Evolutionary conservation across 495 filamentous ascomycete genomes (phyloP).

Genomic region (Lasiosphaeria miniovina): DNA sequence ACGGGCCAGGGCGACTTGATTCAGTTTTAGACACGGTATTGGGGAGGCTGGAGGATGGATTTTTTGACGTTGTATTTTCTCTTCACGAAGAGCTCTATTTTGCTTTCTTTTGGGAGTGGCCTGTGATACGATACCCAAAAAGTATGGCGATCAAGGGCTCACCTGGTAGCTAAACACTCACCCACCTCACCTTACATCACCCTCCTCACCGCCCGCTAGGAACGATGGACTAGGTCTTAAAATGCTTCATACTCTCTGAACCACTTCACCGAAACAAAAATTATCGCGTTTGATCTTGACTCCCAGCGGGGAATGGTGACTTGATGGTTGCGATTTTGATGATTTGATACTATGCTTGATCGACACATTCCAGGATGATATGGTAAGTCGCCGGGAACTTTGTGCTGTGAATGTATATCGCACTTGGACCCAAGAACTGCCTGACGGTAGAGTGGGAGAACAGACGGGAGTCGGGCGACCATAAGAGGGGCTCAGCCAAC

Average conservation of each 20-base stretch:
- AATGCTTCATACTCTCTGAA: not conserved
- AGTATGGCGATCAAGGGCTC: not conserved
- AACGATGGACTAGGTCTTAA: not conserved
- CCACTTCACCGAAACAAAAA: not conserved
- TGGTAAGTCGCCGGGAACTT: no score
- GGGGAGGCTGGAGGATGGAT: not conserved
- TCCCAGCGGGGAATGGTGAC: no score
- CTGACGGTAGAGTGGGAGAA: no score
- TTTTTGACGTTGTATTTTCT: constrained; percentile 14
- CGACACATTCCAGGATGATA: no score
- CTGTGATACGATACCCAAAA: constrained; percentile 1
- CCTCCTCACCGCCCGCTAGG: not conserved
- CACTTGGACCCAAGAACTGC: no score
- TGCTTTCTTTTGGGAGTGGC: constrained; percentile 10
- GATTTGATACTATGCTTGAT: no score
- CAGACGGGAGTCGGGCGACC: no score
- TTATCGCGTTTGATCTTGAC: not conserved
- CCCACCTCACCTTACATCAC: not conserved
- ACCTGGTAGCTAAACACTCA: constrained; percentile 2
- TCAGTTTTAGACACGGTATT: constrained; percentile 62
- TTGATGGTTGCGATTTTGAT: no score
- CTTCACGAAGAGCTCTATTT: constrained; percentile 12
- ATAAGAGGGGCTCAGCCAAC: no score
- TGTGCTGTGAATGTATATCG: no score
- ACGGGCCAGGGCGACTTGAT: constrained; percentile 81